Conservation (phyloP, 2,329 filamentous ascomycete species). For the Oidium heveae region DNA sequence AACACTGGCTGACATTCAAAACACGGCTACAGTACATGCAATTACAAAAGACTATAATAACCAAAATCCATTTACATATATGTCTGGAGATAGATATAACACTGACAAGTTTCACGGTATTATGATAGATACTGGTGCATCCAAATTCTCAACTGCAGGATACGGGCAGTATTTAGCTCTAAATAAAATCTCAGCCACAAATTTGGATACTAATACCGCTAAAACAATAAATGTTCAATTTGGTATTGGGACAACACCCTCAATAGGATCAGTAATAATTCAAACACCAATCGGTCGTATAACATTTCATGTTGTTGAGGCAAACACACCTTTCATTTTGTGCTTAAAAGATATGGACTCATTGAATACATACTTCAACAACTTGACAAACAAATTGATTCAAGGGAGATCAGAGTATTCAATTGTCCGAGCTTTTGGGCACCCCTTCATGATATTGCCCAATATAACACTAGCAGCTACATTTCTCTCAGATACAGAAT, state of each 20-base stretch:
- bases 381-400: not conserved
- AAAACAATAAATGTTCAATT: not conserved
- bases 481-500: no score
- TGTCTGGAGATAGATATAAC: not conserved
- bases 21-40: not conserved
- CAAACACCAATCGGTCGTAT: not conserved
- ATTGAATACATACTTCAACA: not conserved
- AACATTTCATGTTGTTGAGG: not conserved
- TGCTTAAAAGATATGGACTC: not conserved
- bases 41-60: not conserved
- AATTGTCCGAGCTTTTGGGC: no score
- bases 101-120: not conserved
- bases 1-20: not conserved
- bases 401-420: no score
- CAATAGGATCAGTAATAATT: not conserved
- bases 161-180: not conserved
- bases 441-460: no score
- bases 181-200: not conserved
- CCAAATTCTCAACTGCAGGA: not conserved
- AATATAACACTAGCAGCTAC: no score
- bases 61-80: no score
- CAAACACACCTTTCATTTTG: not conserved
- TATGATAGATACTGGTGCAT: not conserved
- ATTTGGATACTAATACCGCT: not conserved
- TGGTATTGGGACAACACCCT: not conserved